These are phyloP conservation scores for Colletotrichum horii DNA, from an alignment of 2,329 filamentous ascomycete genomes.

Conservation along the genomic window DNA sequence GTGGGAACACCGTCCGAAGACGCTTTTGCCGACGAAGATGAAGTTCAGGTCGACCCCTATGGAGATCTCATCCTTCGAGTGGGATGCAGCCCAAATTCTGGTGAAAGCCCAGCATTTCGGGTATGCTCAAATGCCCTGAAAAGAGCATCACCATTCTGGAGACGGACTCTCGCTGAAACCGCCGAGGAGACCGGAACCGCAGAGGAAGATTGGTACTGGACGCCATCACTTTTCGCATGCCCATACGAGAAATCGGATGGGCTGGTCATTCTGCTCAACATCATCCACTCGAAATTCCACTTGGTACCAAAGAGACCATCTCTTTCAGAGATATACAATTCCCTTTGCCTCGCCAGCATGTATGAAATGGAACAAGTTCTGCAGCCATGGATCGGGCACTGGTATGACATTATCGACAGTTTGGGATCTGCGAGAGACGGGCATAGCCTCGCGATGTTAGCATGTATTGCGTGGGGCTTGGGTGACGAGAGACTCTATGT, in stretches of 20 bases:
- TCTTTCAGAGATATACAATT: neutral
- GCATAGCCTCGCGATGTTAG: neutral
- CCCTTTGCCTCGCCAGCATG: constrained; percentile 4
- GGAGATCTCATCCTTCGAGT: neutral
- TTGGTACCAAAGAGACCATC: neutral
- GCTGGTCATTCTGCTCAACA: constrained; percentile 4
- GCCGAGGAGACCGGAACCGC: neutral
- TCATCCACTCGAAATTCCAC: constrained; percentile 2
- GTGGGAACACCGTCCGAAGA: constrained; percentile 1
- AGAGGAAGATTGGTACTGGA: neutral
- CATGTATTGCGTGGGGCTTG: constrained; percentile 3
- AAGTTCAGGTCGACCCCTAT: constrained; percentile 2
- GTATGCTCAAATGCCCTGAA: constrained; percentile 7
- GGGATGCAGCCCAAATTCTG: neutral
- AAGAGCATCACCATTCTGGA: constrained; percentile 14
- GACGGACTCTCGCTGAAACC: neutral
- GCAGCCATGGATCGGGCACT: constrained; percentile 10
- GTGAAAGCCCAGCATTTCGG: neutral
- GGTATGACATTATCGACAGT: neutral
- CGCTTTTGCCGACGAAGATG: neutral
- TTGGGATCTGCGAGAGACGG: neutral
- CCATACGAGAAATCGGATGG: constrained; percentile 2
- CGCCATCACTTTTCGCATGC: neutral
- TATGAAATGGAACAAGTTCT: constrained; percentile 13
- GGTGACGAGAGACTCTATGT: constrained; percentile 6